Conservation (phyloP, 2,329 filamentous ascomycete species). For the Phialocephala sp. region DNA sequence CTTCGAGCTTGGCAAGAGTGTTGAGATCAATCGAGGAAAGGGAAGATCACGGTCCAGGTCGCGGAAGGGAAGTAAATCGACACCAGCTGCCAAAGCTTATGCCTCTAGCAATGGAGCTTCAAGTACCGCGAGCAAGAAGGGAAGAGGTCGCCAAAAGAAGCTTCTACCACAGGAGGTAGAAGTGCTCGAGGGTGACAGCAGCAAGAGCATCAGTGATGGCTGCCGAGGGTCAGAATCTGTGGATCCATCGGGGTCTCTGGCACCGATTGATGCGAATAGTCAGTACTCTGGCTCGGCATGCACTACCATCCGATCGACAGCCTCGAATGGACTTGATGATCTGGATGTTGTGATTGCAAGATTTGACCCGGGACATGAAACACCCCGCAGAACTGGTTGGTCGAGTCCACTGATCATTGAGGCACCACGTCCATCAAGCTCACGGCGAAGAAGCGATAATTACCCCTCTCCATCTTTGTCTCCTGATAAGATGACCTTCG, state of each 20-base stretch:
- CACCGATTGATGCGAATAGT: slow-evolving; percentile 21
- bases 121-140: slow-evolving; percentile 31
- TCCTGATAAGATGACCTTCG: slow-evolving; percentile 19
- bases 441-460: slow-evolving; percentile 12
- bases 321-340: slow-evolving; percentile 23
- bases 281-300: slow-evolving; percentile 24
- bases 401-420: slow-evolving; percentile 37
- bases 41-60: slow-evolving; percentile 39
- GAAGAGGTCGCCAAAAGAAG: slow-evolving; percentile 32
- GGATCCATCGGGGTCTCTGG: slow-evolving; percentile 18
- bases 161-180: slow-evolving; percentile 28
- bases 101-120: slow-evolving; percentile 19
- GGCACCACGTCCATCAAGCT: slow-evolving; percentile 20
- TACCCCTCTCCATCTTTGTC: slow-evolving; percentile 30
- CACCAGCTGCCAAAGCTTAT: slow-evolving; percentile 22
- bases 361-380: slow-evolving; percentile 37
- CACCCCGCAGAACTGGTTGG: slow-evolving; percentile 35
- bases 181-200: slow-evolving; percentile 25
- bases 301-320: slow-evolving; percentile 35
- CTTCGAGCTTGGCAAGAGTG: slow-evolving; percentile 34
- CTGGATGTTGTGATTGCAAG: slow-evolving; percentile 37
- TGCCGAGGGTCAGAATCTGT: slow-evolving; percentile 8
- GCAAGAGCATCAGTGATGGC: slow-evolving; percentile 1
- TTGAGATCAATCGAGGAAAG: slow-evolving; percentile 34
- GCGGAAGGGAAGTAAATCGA: slow-evolving; percentile 30